Evolutionary conservation across 805 yeast species (phyloP).

Genomic region (Jamesozyma spencerorum): DNA sequence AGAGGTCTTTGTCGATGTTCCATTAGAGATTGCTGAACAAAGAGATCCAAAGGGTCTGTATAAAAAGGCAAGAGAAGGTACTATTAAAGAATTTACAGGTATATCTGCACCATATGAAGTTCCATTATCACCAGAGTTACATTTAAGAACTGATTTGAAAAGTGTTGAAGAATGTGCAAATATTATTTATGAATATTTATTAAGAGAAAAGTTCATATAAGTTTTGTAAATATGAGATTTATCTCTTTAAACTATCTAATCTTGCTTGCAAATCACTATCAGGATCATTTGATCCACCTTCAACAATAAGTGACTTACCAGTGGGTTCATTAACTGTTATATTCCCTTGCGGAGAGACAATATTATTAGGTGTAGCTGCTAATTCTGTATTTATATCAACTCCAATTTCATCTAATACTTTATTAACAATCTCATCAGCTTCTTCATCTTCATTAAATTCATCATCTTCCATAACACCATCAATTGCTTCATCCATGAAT

Average conservation of each 20-base stretch:
- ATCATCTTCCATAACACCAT: constrained; percentile 88
- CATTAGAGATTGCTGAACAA: constrained; percentile 87
- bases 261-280: constrained; percentile 89
- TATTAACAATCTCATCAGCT: constrained; percentile 81
- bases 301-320: constrained; percentile 33
- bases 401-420: constrained; percentile 93
- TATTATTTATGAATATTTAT: constrained; percentile 58
- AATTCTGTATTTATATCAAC: constrained; percentile 57
- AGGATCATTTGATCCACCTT: constrained; percentile 29
- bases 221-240: not conserved
- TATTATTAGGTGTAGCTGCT: constrained; percentile 38
- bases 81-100: constrained; percentile 91
- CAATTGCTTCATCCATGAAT: constrained; percentile 97
- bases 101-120: constrained; percentile 94
- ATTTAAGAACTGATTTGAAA: constrained; percentile 59
- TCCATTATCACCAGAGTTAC: constrained; percentile 77
- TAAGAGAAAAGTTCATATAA: constrained; percentile 34
- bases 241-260: constrained; percentile 65
- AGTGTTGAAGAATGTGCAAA: constrained; percentile 76
- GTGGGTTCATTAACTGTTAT: constrained; percentile 10
- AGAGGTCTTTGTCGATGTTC: constrained; percentile 89
- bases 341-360: constrained; percentile 14
- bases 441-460: constrained; percentile 85
- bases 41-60: constrained; percentile 97
- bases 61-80: constrained; percentile 93